Evolutionary conservation across 2,329 filamentous ascomycete genomes (phyloP).

Genomic region (Aspergillus tanneri): DNA sequence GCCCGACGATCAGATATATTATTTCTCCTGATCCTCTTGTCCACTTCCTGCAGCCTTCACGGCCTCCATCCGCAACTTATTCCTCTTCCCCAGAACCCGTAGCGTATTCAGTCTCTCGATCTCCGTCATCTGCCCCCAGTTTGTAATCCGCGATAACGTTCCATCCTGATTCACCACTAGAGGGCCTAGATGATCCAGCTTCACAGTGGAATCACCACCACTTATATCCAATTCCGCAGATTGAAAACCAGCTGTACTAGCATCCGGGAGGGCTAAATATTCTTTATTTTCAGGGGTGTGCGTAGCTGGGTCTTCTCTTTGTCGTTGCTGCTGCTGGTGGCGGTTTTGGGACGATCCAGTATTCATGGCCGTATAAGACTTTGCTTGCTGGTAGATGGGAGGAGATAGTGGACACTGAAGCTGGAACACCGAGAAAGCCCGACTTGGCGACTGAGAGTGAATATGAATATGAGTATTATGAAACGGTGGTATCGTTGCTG

Average conservation of each 20-base stretch:
- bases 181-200: constrained; percentile 68
- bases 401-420: constrained; percentile 26
- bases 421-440: constrained; percentile 28
- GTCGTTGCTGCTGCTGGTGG: constrained; percentile 4
- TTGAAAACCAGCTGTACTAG: constrained; percentile 74
- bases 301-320: constrained; percentile 13
- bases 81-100: constrained; percentile 66
- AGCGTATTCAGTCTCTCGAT: constrained; percentile 67
- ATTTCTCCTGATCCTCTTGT: constrained; percentile 1
- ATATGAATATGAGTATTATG: too few relatives aligned
- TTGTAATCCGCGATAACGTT: constrained; percentile 66
- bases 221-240: constrained; percentile 82
- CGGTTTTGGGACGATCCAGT: constrained; percentile 8
- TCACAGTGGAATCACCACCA: constrained; percentile 45
- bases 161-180: constrained; percentile 73
- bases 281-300: constrained; percentile 17
- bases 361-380: constrained; percentile 26
- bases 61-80: constrained; percentile 60
- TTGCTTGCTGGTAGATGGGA: constrained; percentile 13
- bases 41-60: constrained; percentile 44
- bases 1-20: background rate
- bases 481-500: constrained; percentile 9
- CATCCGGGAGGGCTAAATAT: constrained; percentile 67
- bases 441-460: constrained; percentile 12
- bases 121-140: constrained; percentile 71